A percentile compares a stretch with the other conserved stretches of the same genome.
Evolutionary conservation across 257 asterid genomes (phyloP).

Genomic region (Cynanchum wilfordii): DNA sequence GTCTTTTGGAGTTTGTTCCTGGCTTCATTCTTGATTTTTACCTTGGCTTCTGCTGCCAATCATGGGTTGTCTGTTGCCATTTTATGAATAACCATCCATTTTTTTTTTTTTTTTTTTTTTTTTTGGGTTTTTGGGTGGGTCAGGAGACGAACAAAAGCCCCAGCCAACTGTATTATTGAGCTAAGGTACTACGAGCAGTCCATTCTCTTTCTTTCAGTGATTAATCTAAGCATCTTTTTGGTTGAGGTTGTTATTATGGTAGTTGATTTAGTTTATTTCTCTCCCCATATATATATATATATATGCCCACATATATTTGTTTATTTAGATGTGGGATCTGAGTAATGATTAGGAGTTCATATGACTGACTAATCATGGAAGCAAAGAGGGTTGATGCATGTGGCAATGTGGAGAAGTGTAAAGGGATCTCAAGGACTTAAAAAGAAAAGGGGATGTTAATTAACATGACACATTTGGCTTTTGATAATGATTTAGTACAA

Average conservation of each 20-base stretch:
- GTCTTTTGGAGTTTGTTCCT: background rate
- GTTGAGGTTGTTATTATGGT: constrained; percentile 39
- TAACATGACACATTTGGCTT: background rate
- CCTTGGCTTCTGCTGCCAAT: constrained; percentile 24
- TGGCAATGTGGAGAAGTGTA: constrained; percentile 49
- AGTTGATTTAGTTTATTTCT: constrained; percentile 31
- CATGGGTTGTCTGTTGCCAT: constrained; percentile 52
- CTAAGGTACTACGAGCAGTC: constrained; percentile 22
- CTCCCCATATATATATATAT: constrained; percentile 4
- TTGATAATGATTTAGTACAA: constrained; percentile 9
- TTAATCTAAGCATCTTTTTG: constrained; percentile 45
- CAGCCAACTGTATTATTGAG: constrained; percentile 42
- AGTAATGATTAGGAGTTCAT: constrained; percentile 55
- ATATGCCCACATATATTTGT: background rate
- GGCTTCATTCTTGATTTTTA: background rate
- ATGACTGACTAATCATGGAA: constrained; percentile 36
- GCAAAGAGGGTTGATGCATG: constrained; percentile 50
- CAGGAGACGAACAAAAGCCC: constrained; percentile 58
- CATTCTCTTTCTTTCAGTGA: constrained; percentile 26
- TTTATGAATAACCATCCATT: constrained; percentile 35
- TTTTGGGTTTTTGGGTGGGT: constrained; percentile 50
- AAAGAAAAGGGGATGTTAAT: constrained; percentile 10
- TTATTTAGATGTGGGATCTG: constrained; percentile 44
- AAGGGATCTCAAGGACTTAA: constrained; percentile 33
- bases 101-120: no score